Conservation (phyloP, 495 filamentous ascomycete species). For the Glonium stellatum region DNA sequence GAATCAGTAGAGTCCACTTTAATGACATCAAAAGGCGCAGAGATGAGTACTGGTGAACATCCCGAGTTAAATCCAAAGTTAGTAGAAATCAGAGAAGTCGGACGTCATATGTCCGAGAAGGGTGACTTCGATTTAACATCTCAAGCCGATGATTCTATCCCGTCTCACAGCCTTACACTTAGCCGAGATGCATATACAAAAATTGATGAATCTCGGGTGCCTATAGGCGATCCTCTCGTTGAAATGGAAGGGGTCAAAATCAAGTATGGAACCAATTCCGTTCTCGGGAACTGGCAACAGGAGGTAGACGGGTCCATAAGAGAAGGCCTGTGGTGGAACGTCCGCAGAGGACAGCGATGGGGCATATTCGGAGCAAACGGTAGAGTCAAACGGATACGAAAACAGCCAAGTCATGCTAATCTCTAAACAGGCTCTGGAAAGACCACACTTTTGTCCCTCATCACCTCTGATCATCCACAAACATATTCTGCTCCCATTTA, state of each 20-base stretch:
- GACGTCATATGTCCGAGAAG: slow-evolving; percentile 40
- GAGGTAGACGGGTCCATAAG: slow-evolving; percentile 40
- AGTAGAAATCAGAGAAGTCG: slow-evolving; percentile 46
- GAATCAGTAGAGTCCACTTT: slow-evolving; percentile 16
- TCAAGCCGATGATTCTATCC: slow-evolving; percentile 5
- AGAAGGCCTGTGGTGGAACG: slow-evolving; percentile 70
- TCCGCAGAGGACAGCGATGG: slow-evolving; percentile 79
- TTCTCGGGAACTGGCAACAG: slow-evolving; percentile 74
- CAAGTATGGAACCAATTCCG: slow-evolving; percentile 66
- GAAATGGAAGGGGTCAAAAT: slow-evolving; percentile 81
- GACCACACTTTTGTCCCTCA: slow-evolving; percentile 83
- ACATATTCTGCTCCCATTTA: slow-evolving; percentile 81
- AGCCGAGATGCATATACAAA: slow-evolving; percentile 31
- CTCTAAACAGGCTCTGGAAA: slow-evolving; percentile 58
- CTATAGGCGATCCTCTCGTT: slow-evolving; percentile 58
- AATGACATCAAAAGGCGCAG: neutral
- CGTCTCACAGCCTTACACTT: slow-evolving; percentile 11
- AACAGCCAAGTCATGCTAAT: neutral
- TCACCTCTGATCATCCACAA: slow-evolving; percentile 93
- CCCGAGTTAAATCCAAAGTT: slow-evolving; percentile 49
- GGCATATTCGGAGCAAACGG: slow-evolving; percentile 87
- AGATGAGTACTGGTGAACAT: slow-evolving; percentile 41
- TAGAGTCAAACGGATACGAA: slow-evolving; percentile 1
- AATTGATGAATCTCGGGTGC: slow-evolving; percentile 12
- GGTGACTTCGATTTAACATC: slow-evolving; percentile 39